phyloP scores from a whole-genome alignment of 306 rosid species.

The Pachyrhizus erosus region DNA sequence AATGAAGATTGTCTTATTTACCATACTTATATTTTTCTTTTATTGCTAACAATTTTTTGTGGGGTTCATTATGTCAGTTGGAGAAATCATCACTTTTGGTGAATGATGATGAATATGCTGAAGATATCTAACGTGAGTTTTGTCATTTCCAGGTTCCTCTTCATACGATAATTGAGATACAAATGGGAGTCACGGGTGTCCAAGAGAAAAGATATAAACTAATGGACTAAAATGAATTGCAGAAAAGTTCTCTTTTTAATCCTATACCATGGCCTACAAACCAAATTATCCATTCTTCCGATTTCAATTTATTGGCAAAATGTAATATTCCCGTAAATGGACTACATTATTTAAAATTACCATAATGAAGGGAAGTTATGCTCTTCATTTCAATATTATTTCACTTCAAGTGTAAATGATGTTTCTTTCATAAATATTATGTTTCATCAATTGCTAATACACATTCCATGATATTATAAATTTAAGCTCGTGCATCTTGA shows the following conservation, averaged over 20 bases:
- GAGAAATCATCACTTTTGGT: slow-evolving; percentile 5
- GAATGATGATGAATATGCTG: slow-evolving; percentile 20
- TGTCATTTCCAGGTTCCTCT: slow-evolving; percentile 81
- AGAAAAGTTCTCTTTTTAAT: slow-evolving; percentile 33
- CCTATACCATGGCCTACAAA: slow-evolving; percentile 29
- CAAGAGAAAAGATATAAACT: slow-evolving; percentile 97
- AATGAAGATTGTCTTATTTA: neutral
- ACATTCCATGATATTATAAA: neutral
- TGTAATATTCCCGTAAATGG: slow-evolving; percentile 48
- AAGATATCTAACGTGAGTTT: slow-evolving; percentile 28
- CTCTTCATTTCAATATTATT: slow-evolving; percentile 43
- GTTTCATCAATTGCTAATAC: neutral
- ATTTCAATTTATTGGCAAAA: slow-evolving; percentile 49
- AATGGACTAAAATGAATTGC: slow-evolving; percentile 66
- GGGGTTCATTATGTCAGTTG: slow-evolving; percentile 10
- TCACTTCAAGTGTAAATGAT: slow-evolving; percentile 38
- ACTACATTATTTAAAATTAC: slow-evolving; percentile 40
- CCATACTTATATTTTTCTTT: neutral
- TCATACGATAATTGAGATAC: slow-evolving; percentile 97
- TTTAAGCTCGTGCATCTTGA: neutral
- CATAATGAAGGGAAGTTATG: slow-evolving; percentile 30
- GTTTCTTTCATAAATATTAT: slow-evolving; percentile 3
- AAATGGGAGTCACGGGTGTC: slow-evolving; percentile 98
- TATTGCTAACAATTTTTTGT: slow-evolving; percentile 1
- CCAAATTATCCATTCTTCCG: slow-evolving; percentile 50